These are phyloP conservation scores for Huntiella bhutanensis DNA, from an alignment of 2,329 filamentous ascomycete species.

Conservation along the genomic window DNA sequence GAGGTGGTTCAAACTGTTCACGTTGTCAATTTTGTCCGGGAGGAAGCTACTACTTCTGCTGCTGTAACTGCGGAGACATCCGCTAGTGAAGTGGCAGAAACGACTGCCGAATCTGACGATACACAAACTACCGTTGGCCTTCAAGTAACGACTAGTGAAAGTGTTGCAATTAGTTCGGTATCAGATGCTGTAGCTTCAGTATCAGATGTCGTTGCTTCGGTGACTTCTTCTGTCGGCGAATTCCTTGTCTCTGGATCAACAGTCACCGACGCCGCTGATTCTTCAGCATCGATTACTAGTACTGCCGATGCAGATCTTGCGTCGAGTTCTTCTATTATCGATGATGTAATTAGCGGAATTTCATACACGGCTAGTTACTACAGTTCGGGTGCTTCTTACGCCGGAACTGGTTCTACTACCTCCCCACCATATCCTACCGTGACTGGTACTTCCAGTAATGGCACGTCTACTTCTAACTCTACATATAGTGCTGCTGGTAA, in stretches of 20 bases:
- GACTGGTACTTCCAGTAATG: neutral
- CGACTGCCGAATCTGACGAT: neutral
- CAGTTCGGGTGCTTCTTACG: neutral
- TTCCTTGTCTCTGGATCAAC: neutral
- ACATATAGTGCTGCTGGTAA: constrained; percentile 7
- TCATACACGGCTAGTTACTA: constrained; percentile 3
- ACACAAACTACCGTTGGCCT: neutral
- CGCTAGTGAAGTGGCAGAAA: neutral
- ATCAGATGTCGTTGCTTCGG: constrained; percentile 8
- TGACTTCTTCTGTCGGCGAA: neutral
- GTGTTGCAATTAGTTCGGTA: neutral
- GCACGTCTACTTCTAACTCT: neutral
- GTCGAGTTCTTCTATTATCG: neutral
- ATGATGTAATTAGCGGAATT: constrained; percentile 4
- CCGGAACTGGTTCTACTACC: neutral
- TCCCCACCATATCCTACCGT: constrained; percentile 5
- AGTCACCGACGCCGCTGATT: neutral
- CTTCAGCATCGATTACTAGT: neutral
- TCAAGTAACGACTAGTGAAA: neutral
- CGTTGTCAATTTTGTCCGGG: constrained; percentile 33
- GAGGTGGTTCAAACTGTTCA: constrained; percentile 34
- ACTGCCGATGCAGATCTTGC: neutral
- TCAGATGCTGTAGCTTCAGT: neutral
- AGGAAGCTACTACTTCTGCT: constrained; percentile 19
- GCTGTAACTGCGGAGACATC: constrained; percentile 6